Evolutionary conservation across 352 stramenopile species (phyloP), one percentile per base, ranked within the genome.

Genomic region (Phytophthora meadii): DNA sequence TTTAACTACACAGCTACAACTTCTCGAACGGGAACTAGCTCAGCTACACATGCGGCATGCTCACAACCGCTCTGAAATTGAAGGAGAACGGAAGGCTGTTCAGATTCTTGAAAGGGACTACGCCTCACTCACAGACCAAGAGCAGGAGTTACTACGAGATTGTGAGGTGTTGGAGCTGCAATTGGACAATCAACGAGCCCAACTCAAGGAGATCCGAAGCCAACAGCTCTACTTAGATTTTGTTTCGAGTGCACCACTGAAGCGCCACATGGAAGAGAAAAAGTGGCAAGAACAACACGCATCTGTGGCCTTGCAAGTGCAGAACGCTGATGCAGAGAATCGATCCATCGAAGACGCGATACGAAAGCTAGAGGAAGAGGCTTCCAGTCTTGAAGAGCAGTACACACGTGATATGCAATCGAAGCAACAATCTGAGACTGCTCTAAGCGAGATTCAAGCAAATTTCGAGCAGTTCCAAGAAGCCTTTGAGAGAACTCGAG

Each of bases 211-310:
- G n/a, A 59, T 88, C 2, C 78, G 74, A 1, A 77, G 65, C 17
- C 81, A 88, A 42, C 72, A 80, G 36, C 59, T 72, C 9, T 89
- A 86, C 44, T 45, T 90, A 39, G 81, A 90, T 49, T 84, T 87
- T 44, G 71, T 88, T 11, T 87, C 79, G 15, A 77, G 68, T 11
- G 74, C 72, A 1, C 81, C 81, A 8, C 68, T 89, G 52, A 88
- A 87, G 47, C 76, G 73, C 24, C 74, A 89, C 40, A 59, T 90
- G 40, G 82, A 90, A 39, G 78, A 89, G 51, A 87, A 87, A 41
- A 88, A 90, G 44, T 59, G 70, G 6, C 63, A 77, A 4, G 82
- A 90, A 25, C 72, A 90, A 37, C 69, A 85, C 22, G 72, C 72
- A 6, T 60, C 55, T 11, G 58, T 89, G 0, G 42, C 60, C 1